Evolutionary conservation across 2,329 filamentous ascomycete genomes (phyloP).

Genomic region (Hypoxylon sp.): DNA sequence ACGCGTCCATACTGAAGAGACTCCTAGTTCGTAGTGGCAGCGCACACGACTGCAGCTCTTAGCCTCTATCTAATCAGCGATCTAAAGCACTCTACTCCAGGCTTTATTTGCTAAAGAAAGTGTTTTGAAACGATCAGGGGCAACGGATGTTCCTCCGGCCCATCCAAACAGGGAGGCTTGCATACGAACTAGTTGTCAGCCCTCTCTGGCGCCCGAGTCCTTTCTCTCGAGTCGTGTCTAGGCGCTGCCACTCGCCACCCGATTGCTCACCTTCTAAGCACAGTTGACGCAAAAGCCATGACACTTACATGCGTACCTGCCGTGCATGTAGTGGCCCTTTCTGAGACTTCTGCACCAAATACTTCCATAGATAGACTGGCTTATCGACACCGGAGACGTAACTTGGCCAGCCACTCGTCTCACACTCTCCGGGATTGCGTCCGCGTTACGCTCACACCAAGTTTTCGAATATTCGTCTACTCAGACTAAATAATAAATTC

Average conservation of each 20-base stretch:
- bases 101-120: slow-evolving; percentile 10
- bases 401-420: neutral
- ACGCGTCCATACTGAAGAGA: neutral
- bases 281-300: slow-evolving; percentile 3
- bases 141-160: slow-evolving; percentile 8
- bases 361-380: slow-evolving; percentile 2
- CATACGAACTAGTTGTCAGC: slow-evolving; percentile 18
- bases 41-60: neutral
- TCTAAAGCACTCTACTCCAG: neutral
- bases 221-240: neutral
- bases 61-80: slow-evolving; percentile 1
- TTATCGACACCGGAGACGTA: neutral
- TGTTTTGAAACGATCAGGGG: slow-evolving; percentile 12
- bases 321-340: slow-evolving; percentile 11
- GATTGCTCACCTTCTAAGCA: slow-evolving; percentile 1
- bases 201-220: slow-evolving; percentile 9
- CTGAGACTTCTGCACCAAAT: neutral
- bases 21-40: neutral
- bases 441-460: neutral
- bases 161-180: slow-evolving; percentile 24
- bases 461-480: neutral
- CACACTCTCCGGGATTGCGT: neutral
- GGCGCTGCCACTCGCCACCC: slow-evolving; percentile 11
- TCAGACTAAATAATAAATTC: slow-evolving; percentile 6
- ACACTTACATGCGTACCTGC: neutral